Conservation (phyloP, 495 filamentous ascomycete genomes). For the Lineolata rhizophorae region DNA sequence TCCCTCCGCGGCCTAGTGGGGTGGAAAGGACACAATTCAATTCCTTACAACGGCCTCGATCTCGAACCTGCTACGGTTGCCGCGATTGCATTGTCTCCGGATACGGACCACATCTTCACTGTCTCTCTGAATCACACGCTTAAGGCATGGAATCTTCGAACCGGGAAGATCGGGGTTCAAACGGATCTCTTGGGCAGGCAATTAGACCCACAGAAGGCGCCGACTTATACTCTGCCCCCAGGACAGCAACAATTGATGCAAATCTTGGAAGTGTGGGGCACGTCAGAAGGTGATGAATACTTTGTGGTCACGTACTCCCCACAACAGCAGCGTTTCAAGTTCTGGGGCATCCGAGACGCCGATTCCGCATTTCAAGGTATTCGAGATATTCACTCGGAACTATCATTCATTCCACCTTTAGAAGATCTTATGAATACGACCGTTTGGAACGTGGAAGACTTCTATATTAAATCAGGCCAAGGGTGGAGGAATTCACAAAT, state of each 20-base stretch:
- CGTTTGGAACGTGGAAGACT: conserved; percentile 70
- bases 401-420: conserved; percentile 39
- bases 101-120: conserved; percentile 54
- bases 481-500: conserved; percentile 36
- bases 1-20: conserved; percentile 49
- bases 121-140: conserved; percentile 72
- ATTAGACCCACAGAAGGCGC: too few relatives aligned
- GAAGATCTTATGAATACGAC: conserved; percentile 34
- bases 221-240: too few relatives aligned
- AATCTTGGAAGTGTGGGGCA: conserved; percentile 35
- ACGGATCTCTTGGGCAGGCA: conserved; percentile 50
- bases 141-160: conserved; percentile 63
- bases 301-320: conserved; percentile 73
- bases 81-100: conserved; percentile 40
- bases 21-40: conserved; percentile 41
- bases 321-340: conserved; percentile 75
- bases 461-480: conserved; percentile 36
- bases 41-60: conserved; percentile 40
- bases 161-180: conserved; percentile 45
- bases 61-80: conserved; percentile 42
- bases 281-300: conserved; percentile 39
- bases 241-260: conserved; percentile 49
- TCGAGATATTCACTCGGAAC: conserved; percentile 42
- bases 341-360: conserved; percentile 59
- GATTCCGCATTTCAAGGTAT: conserved; percentile 39